Evolutionary conservation across 805 yeast species (phyloP), one percentile per base, ranked within the genome.

Genomic region (Nakazawaea siamensis): DNA sequence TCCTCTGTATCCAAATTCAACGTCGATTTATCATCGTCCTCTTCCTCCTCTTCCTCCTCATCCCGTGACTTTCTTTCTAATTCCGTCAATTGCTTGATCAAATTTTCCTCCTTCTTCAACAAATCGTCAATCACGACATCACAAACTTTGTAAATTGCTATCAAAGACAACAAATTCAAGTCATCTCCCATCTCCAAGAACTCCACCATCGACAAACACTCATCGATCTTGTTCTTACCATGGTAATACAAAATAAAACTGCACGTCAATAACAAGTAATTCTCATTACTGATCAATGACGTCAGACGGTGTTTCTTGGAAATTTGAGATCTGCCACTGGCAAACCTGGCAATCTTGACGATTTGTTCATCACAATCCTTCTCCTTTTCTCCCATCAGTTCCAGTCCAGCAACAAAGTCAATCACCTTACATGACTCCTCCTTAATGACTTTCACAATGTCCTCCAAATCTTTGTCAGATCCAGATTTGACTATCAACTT

Each of bases 201-300:
- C 31, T 43, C 44, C 12, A 54, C 43, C 36, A 56, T 43, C 9
- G 39, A 38, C 24, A 46, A 44, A 6, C 49, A 54, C 16, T 49
- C 44, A 2, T 31, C 26, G 6, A 25, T 13, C 20, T 54, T 47
- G 20, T 43, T 45, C 16, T 31, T 32, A 2, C 49, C 41, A 34
- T 50, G 47, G 32, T 52, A 54, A 35, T 54, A 50, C 16, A 53
- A 21, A 15, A 56, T 51, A 29, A 54, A 35, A 1, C 52, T 44
- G 36, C 60, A 54, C 1, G 56, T 45, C 28, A 57, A 39, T 4
- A 53, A 45, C 8, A 57, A 33, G 36, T 58, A 44, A 27, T 51
- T 52, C 27, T 54, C 60, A 29, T 52, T 50, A 12, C 50, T 39
- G 5, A 55, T 31, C 41, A 13, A 52, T 8, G 18, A 25, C 21